phyloP scores from a whole-genome alignment of 345 rosid genomes.

The Litchi chinensis region DNA sequence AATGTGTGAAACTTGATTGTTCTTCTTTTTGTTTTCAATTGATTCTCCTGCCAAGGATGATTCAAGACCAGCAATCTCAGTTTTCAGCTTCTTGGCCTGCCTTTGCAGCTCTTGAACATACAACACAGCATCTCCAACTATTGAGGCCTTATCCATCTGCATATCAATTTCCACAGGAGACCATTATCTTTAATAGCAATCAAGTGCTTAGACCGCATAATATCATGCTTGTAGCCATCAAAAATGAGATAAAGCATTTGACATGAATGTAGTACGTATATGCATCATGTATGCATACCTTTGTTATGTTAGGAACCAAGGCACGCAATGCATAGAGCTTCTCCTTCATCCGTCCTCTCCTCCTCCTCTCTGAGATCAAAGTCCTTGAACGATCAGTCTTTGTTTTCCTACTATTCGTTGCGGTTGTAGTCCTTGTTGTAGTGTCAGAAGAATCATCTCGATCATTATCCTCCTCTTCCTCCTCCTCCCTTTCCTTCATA shows the following conservation, averaged over 20 bases:
- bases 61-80: slow-evolving; percentile 72
- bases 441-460: slow-evolving; percentile 51
- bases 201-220: too few relatives aligned
- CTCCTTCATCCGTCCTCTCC: slow-evolving; percentile 87
- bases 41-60: slow-evolving; percentile 44
- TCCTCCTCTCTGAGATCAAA: slow-evolving; percentile 64
- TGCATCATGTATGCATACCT: slow-evolving; percentile 41
- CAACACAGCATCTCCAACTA: slow-evolving; percentile 76
- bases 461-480: slow-evolving; percentile 43
- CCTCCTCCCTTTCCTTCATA: slow-evolving; percentile 30
- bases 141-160: slow-evolving; percentile 98
- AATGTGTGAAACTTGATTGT: slow-evolving; percentile 23
- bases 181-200: too few relatives aligned
- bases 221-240: too few relatives aligned
- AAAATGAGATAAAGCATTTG: too few relatives aligned
- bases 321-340: slow-evolving; percentile 85
- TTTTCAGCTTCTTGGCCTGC: slow-evolving; percentile 69
- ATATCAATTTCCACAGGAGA: too few relatives aligned
- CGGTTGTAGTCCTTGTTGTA: slow-evolving; percentile 39
- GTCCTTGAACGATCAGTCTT: slow-evolving; percentile 75
- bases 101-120: slow-evolving; percentile 75
- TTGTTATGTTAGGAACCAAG: slow-evolving; percentile 90
- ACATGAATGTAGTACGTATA: too few relatives aligned
- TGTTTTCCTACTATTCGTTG: slow-evolving; percentile 28
- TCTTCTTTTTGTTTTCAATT: slow-evolving; percentile 18